Percentiles rank a stretch among this genome's conserved stretches.
These are phyloP conservation scores for Eimeria acervulina DNA, from an alignment of 169 alveolate genomes.

Conservation along the genomic window DNA sequence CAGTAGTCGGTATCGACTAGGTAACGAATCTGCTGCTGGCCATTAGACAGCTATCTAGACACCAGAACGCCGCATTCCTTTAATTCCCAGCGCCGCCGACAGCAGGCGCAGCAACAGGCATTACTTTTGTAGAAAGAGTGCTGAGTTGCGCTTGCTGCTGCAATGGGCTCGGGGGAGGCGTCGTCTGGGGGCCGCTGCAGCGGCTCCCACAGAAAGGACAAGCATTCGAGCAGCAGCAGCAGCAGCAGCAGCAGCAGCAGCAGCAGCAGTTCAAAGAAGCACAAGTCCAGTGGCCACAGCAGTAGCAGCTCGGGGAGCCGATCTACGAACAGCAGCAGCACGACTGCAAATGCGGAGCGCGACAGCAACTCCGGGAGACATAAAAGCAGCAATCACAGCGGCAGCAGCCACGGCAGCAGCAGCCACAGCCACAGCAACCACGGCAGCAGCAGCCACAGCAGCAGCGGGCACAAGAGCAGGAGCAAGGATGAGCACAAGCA, in stretches of 20 bases:
- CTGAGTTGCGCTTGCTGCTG: neutral
- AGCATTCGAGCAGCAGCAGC: constrained; percentile 29
- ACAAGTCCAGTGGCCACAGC: constrained; percentile 49
- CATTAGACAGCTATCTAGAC: neutral
- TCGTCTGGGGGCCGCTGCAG: constrained; percentile 38
- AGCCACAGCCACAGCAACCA: constrained; percentile 21
- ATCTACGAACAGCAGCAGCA: constrained; percentile 11
- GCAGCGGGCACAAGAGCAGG: constrained; percentile 32
- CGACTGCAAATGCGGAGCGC: neutral
- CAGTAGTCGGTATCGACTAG: neutral
- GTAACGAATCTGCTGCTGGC: neutral
- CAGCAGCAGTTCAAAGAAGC: constrained; percentile 48
- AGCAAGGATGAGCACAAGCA: neutral
- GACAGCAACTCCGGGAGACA: constrained; percentile 11
- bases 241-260: constrained; percentile 69
- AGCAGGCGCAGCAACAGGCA: neutral
- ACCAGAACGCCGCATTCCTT: neutral
- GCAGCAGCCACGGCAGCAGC: constrained; percentile 51
- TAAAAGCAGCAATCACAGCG: neutral
- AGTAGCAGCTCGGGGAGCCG: constrained; percentile 44
- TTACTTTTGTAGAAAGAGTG: neutral
- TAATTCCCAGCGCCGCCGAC: neutral
- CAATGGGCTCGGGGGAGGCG: constrained; percentile 58
- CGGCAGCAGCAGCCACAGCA: constrained; percentile 22
- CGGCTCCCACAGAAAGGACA: constrained; percentile 49